Conservation (phyloP, 1,284 basidiomycete genomes). For the Mycena sp. region DNA sequence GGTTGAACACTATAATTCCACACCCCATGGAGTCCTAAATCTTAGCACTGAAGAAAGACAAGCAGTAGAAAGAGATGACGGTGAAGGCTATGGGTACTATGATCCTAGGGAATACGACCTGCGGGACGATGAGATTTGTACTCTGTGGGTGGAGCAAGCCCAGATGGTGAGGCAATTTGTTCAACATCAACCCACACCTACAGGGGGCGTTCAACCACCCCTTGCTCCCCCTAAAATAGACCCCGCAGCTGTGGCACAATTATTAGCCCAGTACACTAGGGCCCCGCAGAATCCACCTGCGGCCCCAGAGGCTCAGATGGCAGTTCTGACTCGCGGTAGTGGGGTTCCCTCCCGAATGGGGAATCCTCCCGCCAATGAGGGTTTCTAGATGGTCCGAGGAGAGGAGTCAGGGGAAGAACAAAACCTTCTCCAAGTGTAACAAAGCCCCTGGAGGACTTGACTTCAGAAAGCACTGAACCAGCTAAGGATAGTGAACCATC, state of each 20-base stretch:
- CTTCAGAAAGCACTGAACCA: not conserved
- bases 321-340: not conserved
- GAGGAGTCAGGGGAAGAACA: too few species aligned
- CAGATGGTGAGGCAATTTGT: not conserved
- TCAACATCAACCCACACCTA: not conserved
- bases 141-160: not conserved
- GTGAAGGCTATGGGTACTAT: not conserved
- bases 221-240: not conserved
- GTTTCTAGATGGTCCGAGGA: too few species aligned
- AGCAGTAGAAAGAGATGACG: too few species aligned
- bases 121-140: conserved; percentile 1
- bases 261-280: too few species aligned
- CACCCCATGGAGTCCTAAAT: too few species aligned
- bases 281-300: too few species aligned
- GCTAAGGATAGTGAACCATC: not conserved
- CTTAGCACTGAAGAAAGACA: too few species aligned
- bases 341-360: not conserved
- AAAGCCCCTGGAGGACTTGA: not conserved
- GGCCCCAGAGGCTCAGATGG: too few species aligned
- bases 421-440: too few species aligned
- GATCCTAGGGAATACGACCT: not conserved
- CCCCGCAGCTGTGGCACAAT: not conserved
- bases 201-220: conserved; percentile 2
- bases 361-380: not conserved
- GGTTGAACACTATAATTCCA: too few species aligned